Percentiles rank a stretch among this genome's conserved stretches.
Conservation (phyloP, 1,284 basidiomycete genomes). For the Gomphus bonarii region DNA sequence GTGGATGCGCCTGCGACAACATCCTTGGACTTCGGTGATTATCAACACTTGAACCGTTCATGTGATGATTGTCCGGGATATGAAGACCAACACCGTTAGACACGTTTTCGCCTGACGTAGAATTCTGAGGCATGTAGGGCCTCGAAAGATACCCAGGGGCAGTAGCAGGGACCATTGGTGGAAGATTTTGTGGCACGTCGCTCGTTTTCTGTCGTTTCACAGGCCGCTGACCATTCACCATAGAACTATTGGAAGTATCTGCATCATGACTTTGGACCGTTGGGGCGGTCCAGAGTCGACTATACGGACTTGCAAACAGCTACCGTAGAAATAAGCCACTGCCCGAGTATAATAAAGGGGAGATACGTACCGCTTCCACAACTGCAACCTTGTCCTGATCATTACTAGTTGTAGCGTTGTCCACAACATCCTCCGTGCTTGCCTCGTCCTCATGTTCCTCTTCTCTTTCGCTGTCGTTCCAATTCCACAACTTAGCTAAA, state of each 20-base stretch:
- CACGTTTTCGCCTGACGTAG: not conserved
- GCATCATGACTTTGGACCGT: not conserved
- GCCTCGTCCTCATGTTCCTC: conserved; percentile 19
- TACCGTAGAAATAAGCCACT: conserved; percentile 13
- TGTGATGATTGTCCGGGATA: not conserved
- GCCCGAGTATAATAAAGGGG: not conserved
- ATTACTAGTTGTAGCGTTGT: not conserved
- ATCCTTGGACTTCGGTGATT: not conserved
- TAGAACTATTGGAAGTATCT: not conserved
- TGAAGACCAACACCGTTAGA: not conserved
- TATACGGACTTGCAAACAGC: conserved; percentile 38
- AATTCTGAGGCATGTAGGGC: not conserved
- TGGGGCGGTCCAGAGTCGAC: conserved; percentile 40
- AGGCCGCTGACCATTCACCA: conserved; percentile 1
- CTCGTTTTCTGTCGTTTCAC: conserved; percentile 7
- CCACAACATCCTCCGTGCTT: conserved; percentile 13
- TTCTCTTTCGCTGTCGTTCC: conserved; percentile 17
- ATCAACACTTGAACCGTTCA: not conserved
- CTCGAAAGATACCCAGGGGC: not conserved
- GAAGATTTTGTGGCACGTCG: not conserved
- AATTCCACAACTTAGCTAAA: conserved; percentile 15
- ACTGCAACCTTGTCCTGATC: conserved; percentile 6
- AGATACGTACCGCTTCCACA: conserved; percentile 1
- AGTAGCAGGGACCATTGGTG: not conserved
- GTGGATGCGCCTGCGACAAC: not conserved